Base-by-base conservation (phyloP, 768 basidiomycete genomes). In the Boletus barrowsii region DNA sequence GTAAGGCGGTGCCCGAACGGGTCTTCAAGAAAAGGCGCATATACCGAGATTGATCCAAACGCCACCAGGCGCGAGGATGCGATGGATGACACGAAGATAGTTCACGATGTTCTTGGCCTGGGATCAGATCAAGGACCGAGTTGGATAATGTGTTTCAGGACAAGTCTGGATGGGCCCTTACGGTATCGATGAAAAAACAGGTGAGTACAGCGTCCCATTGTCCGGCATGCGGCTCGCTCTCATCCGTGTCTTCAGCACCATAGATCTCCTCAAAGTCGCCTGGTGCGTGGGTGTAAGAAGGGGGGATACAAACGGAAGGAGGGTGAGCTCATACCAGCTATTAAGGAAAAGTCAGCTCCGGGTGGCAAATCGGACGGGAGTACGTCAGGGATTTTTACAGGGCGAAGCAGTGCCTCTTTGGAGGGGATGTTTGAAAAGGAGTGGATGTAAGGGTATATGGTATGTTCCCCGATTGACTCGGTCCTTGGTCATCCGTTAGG, bases 131-230 rank as follows among this genome's bases (percentile, higher is more conserved):
- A 33, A 22, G 17, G 9, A 5, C 4, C 41, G n/a, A 46, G 29
- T 33, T 26, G 22, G 39, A 47, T 32, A 10, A 8, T n/a, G 24
- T 46, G 30, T n/a, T 10, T 24, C 17, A 7, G 4, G 30, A 22
- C 4, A 17, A 13, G 32, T 20, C 2, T 3, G 30, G 14, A 10
- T 1, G 6, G 13, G 14, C 3, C 17, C 51, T 40, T 20, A 93
- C 93, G 4, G 94, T 97, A 65, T 99, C 95, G 47, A 98, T 87
- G 76, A 98, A 98, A 79, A 98, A 98, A 67, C 93, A 98, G 2
- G 94, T 98, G 59, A 97, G 70, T 8, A 98, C 80, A 0, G 89
- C 90, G 59, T 96, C 85, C 93, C 93, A 98, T 60, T 82, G 70
- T 13, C 88, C 91, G 3, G 80, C 74, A 47, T 93, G 90, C 5